These are phyloP conservation scores for Strobilomyces dryophilus DNA, from an alignment of 768 basidiomycete genomes.

Conservation along the genomic window DNA sequence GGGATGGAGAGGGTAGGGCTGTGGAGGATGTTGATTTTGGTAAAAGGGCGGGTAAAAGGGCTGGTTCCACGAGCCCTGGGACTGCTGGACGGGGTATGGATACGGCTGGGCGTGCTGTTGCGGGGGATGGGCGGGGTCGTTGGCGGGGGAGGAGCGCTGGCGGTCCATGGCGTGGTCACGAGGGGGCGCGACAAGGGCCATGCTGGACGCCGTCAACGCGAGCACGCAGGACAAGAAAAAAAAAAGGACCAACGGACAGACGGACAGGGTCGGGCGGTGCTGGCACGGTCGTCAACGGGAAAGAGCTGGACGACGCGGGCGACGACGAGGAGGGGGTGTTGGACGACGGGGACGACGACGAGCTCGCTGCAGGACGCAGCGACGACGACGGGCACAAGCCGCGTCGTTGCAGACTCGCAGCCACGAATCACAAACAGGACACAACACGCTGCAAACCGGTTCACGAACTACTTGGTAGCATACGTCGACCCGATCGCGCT, in stretches of 20 bases:
- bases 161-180: conserved; percentile 66
- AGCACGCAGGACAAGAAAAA: not conserved
- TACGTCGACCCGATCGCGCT: conserved; percentile 35
- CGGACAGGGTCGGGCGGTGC: not conserved
- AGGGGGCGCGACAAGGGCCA: conserved; percentile 75
- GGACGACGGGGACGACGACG: not conserved
- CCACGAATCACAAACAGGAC: not conserved
- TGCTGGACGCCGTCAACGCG: conserved; percentile 33
- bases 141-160: conserved; percentile 59
- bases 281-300: conserved; percentile 3
- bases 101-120: conserved; percentile 38
- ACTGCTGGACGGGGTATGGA: conserved; percentile 67
- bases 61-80: conserved; percentile 67
- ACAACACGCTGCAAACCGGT: not conserved
- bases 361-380: not conserved
- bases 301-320: not conserved
- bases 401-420: not conserved
- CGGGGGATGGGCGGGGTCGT: conserved; percentile 38
- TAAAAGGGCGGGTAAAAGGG: conserved; percentile 79
- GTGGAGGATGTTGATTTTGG: conserved; percentile 60
- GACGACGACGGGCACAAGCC: not conserved
- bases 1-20: conserved; percentile 44
- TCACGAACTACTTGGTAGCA: conserved; percentile 1
- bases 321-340: not conserved
- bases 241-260: not conserved